Conservation (phyloP, 2,329 filamentous ascomycete genomes). For the Penicillium corylophilum region DNA sequence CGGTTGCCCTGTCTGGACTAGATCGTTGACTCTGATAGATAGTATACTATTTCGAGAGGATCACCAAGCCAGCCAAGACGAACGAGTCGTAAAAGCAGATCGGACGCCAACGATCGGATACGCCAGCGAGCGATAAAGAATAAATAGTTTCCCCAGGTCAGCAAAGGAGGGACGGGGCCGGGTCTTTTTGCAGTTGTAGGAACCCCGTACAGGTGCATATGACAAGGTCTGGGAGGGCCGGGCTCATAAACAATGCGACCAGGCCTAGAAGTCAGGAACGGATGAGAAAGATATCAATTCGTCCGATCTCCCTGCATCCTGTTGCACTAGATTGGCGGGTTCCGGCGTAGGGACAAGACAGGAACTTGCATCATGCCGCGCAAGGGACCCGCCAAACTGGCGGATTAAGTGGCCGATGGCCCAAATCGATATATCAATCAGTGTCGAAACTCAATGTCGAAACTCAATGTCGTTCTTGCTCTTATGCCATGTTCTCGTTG, state of each 20-base stretch:
- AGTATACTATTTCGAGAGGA: neutral
- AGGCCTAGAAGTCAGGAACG: conserved; percentile 10
- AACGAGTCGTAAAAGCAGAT: neutral
- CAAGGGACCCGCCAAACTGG: conserved; percentile 17
- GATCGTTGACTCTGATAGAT: neutral
- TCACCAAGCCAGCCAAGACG: neutral
- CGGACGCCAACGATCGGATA: neutral
- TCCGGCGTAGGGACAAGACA: conserved; percentile 14
- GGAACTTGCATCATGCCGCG: conserved; percentile 15
- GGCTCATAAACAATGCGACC: conserved; percentile 14
- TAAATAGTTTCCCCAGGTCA: conserved; percentile 1
- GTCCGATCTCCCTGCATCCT: conserved; percentile 19
- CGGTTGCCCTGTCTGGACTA: neutral
- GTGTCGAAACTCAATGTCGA: neutral
- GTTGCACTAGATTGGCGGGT: conserved; percentile 18
- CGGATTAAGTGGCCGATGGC: conserved; percentile 4
- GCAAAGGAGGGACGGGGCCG: neutral
- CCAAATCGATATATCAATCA: neutral
- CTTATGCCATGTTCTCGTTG: neutral
- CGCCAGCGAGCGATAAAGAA: conserved; percentile 9
- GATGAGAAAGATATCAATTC: conserved; percentile 17
- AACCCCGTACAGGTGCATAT: conserved; percentile 1
- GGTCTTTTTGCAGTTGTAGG: conserved; percentile 8
- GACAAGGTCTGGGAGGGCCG: neutral
- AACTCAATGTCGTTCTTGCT: too few relatives aligned